Base-by-base conservation (phyloP, 768 basidiomycete species). In the Pleurotus sapidus region DNA sequence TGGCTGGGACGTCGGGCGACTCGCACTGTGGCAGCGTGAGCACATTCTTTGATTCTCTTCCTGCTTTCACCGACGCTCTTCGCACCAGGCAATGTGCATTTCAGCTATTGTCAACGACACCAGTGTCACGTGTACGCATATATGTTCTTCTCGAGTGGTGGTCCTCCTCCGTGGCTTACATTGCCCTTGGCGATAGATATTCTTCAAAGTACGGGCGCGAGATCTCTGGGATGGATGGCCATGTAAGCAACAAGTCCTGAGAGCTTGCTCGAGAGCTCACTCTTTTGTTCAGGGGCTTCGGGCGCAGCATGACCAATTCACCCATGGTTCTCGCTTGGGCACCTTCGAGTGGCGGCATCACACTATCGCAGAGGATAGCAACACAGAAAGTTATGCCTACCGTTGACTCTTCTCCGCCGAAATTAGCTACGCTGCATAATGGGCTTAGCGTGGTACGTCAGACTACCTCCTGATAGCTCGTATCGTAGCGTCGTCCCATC, bases 311-410 rank as follows among this genome's bases (percentile, higher is more conserved):
- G 86, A 66, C 74, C 1, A 72, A 77, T 61, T 72, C 78, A 5
- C 79, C 83, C 0, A 89, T 91, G 87, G 84, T 91, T 58, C 84
- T 90, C 27, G 81, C 84, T 76, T 91, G 88, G 89, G 72, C 80
- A 5, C 86, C 88, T 64, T 67, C 70, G 12, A 83, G 88, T 61
- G 84, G 84, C 8, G 67, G 74, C 18, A 73, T 88, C 57, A 88
- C 86, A 11, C 68, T 91, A 20, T 88, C 86, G 5, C 89, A 91
- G 64, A 79, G 88, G 17, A 70, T 68, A 27, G 84, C 88, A 0
- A 61, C 76, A 1, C 65, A 63, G 5, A 74, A 86, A 59, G 72
- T 75, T 3, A 81, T 82, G 81, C 89, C 89, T 5, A 78, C 72
- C 12, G 77, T 86, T 49, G 83, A 77, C 55, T 46, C 73, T 5